Percentiles rank a stretch among this genome's conserved stretches.
These are phyloP conservation scores for Hydnomerulius pinastri DNA, from an alignment of 768 basidiomycete species.

Conservation along the genomic window DNA sequence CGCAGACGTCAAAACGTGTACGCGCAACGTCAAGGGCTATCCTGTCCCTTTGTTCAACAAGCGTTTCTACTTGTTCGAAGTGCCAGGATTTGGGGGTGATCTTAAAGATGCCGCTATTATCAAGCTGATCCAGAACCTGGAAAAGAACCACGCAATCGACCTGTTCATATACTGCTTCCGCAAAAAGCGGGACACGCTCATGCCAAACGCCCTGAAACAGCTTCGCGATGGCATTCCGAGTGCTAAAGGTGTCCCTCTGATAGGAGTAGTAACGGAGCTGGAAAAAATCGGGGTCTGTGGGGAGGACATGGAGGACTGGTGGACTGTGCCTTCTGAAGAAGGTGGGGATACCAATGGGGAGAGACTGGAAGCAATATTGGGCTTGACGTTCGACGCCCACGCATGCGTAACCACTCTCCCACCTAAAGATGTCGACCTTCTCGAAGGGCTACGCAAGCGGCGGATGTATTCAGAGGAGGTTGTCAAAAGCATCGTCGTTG, in stretches of 20 bases:
- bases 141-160: slow-evolving; percentile 18
- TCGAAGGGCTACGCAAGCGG: slow-evolving; percentile 14
- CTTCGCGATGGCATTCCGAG: slow-evolving; percentile 2
- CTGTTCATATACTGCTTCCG: slow-evolving; percentile 28
- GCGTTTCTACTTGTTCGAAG: slow-evolving; percentile 20
- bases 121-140: slow-evolving; percentile 15
- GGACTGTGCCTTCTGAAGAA: slow-evolving; percentile 12
- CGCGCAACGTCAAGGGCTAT: not conserved
- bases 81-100: slow-evolving; percentile 20
- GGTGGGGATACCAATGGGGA: slow-evolving; percentile 27
- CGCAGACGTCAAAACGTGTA: slow-evolving; percentile 7
- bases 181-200: slow-evolving; percentile 14
- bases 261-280: slow-evolving; percentile 29
- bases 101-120: slow-evolving; percentile 10
- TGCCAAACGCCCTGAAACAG: slow-evolving; percentile 9
- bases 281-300: slow-evolving; percentile 19
- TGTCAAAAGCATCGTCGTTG: slow-evolving; percentile 14
- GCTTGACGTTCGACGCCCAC: slow-evolving; percentile 34
- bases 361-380: slow-evolving; percentile 23
- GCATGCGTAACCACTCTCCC: slow-evolving; percentile 41
- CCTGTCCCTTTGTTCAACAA: not conserved
- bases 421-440: slow-evolving; percentile 12
- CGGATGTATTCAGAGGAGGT: slow-evolving; percentile 19
- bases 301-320: slow-evolving; percentile 33
- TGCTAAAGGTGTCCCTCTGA: slow-evolving; percentile 13